Base-by-base conservation (phyloP, 2,329 filamentous ascomycete species). In the Cordyceps tenuipes region DNA sequence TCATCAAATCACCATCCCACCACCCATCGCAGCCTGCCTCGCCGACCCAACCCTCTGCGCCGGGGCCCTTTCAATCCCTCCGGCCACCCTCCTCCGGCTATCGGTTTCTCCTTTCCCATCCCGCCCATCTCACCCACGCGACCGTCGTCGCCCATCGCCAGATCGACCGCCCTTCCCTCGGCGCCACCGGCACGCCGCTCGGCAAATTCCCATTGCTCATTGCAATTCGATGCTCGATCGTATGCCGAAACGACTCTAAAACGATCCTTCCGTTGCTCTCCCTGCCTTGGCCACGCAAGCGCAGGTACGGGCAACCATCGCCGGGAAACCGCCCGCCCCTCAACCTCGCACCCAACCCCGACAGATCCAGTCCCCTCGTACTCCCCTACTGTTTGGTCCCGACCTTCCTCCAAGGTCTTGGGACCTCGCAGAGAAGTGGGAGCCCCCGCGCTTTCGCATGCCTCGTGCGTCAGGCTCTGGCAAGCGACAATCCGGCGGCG, bases 401-500 rank as follows among this genome's bases (percentile, higher is more conserved):
- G 71, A 66, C 70, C 68, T 69, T 69, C 61, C 62, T 64, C 58
- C 61, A 63, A 69, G 70, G 71, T 70, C 67, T 64, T 63, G 64
- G 67, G 73, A 71, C 69, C 68, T 64, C 70, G 70, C 68, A 69
- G 70, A 67, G 68, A 43, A 71, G 70, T 68, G 70, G 69, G 68
- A 68, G 63, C 44, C 65, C 67, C 68, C 62, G 65, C 65, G 66
- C 68, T 70, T 36, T 75, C 79, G 79, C 79, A 85, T 85, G 82
- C 81, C 82, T 84, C 82, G 82, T 72, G 79, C 76, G 70, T 76
- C 80, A 68, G 77, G 75, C 72, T 79, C 79, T 72, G 73, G 77
- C 73, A 85, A 85, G 79, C 81, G 82, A 83, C 80, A 83, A 73
- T 78, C 79, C 77, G 80, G 79, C 76, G 79, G 79, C 66, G 87